These are phyloP conservation scores for Dalechampia spathulata DNA, from an alignment of 441 rosid species.

Conservation along the genomic window DNA sequence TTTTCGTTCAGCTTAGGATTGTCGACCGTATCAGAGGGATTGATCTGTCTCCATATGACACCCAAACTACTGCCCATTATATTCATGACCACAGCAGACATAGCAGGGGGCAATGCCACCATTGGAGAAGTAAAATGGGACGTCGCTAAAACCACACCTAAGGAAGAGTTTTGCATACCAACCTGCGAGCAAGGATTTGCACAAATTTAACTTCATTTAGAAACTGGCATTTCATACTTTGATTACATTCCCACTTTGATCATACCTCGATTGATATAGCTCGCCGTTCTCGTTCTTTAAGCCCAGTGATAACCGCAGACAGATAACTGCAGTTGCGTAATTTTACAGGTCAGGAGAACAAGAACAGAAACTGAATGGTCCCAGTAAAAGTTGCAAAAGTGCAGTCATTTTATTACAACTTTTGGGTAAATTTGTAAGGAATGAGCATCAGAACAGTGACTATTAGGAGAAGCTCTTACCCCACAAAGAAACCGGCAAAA, in stretches of 20 bases:
- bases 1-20: conserved; percentile 7
- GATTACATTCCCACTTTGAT: background rate
- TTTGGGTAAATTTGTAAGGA: too few species aligned
- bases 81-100: conserved; percentile 60
- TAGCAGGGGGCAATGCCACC: conserved; percentile 52
- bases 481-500: conserved; percentile 49
- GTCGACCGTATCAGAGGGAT: conserved; percentile 23
- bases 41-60: conserved; percentile 41
- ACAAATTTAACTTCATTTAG: background rate
- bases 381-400: background rate
- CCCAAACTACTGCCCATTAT: conserved; percentile 60
- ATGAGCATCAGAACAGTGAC: background rate
- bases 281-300: conserved; percentile 43
- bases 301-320: conserved; percentile 38
- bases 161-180: conserved; percentile 64
- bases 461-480: conserved; percentile 28
- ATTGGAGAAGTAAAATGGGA: conserved; percentile 52
- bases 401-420: too few species aligned
- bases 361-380: too few species aligned
- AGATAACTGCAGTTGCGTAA: conserved; percentile 31
- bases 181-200: conserved; percentile 28
- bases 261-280: conserved; percentile 56
- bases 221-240: background rate
- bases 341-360: background rate
- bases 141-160: conserved; percentile 60